Percentiles rank a stretch among this genome's conserved stretches.
Conservation (phyloP, 106 monocot species). For the Dendrobium chrysotoxum region DNA sequence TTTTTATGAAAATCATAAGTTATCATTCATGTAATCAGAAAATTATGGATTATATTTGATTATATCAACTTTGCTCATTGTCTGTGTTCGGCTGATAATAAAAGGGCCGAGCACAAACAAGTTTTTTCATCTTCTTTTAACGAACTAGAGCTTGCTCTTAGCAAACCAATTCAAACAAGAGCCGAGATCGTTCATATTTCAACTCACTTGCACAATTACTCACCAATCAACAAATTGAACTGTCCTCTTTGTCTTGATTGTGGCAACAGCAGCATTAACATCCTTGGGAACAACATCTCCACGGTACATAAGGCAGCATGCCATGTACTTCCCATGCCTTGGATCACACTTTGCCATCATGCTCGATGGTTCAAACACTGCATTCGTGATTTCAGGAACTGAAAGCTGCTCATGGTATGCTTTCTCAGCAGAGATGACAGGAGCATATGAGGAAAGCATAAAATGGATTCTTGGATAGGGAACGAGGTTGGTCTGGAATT, state of each 20-base stretch:
- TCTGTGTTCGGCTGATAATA: too few relatives aligned
- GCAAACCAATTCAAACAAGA: too few relatives aligned
- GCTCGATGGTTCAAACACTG: conserved; percentile 32
- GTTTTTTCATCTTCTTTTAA: too few relatives aligned
- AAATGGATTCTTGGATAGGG: conserved; percentile 41
- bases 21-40: too few relatives aligned
- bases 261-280: conserved; percentile 34
- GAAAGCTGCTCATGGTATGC: conserved; percentile 34
- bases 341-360: conserved; percentile 45
- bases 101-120: too few relatives aligned
- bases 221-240: conserved; percentile 44
- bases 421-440: conserved; percentile 35
- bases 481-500: conserved; percentile 40
- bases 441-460: conserved; percentile 41
- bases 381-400: conserved; percentile 33
- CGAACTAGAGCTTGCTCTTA: too few relatives aligned
- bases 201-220: background rate
- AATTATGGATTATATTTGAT: too few relatives aligned
- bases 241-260: conserved; percentile 32
- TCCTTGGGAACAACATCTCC: conserved; percentile 46
- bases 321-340: conserved; percentile 40
- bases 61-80: too few relatives aligned
- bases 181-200: too few relatives aligned
- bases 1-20: too few relatives aligned
- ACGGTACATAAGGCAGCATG: conserved; percentile 46